Conservation (phyloP, 371 early-diverging fungal genomes). For the Mucor indicus region DNA sequence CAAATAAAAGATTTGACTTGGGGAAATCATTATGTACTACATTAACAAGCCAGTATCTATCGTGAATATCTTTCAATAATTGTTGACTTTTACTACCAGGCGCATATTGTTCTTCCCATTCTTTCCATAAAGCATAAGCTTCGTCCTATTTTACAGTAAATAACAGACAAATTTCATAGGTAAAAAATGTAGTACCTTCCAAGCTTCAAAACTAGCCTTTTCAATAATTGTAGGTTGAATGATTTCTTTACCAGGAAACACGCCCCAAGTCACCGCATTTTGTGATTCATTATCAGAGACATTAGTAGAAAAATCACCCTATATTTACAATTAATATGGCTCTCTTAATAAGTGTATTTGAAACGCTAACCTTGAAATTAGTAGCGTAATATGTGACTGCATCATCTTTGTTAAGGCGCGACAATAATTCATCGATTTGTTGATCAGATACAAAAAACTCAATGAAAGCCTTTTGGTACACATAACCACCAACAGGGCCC, state of each 20-base stretch:
- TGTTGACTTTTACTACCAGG: slow-evolving; percentile 48
- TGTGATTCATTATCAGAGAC: slow-evolving; percentile 38
- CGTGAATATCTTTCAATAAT: slow-evolving; percentile 62
- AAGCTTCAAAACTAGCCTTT: slow-evolving; percentile 82
- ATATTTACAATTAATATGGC: slow-evolving; percentile 10
- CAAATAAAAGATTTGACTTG: slow-evolving; percentile 52
- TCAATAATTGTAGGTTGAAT: slow-evolving; percentile 94
- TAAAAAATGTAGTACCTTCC: slow-evolving; percentile 61
- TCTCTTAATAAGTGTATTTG: too few species aligned
- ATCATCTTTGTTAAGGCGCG: slow-evolving; percentile 49
- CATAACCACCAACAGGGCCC: slow-evolving; percentile 93
- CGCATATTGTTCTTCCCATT: slow-evolving; percentile 84
- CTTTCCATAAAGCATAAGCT: slow-evolving; percentile 86
- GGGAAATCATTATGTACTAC: slow-evolving; percentile 90
- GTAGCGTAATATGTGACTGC: slow-evolving; percentile 87
- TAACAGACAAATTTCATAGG: not conserved
- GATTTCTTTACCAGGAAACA: slow-evolving; percentile 94
- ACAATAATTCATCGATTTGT: slow-evolving; percentile 42
- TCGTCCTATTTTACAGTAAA: slow-evolving; percentile 54
- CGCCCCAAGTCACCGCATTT: slow-evolving; percentile 96
- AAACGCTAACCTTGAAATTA: slow-evolving; percentile 58
- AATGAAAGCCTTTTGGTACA: slow-evolving; percentile 92
- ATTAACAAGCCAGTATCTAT: slow-evolving; percentile 85
- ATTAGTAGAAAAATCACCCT: slow-evolving; percentile 77
- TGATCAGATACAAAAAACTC: slow-evolving; percentile 71